Evolutionary conservation across 495 filamentous ascomycete species (phyloP), one percentile per base, ranked within the genome.

Genomic region (Penicillium egyptiacum): DNA sequence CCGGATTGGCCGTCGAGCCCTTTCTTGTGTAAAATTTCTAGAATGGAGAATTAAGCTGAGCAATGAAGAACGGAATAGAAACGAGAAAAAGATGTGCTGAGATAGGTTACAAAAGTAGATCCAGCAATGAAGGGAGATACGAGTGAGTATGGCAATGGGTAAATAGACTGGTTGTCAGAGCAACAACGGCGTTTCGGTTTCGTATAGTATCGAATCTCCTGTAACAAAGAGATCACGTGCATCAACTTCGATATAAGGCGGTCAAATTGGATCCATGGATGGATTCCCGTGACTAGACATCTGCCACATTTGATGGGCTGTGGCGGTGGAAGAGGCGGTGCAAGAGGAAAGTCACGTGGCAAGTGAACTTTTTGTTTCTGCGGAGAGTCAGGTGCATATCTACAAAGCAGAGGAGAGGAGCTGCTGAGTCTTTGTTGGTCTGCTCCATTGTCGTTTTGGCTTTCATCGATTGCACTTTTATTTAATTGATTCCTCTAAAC

Each of bases 81-180:
- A 30, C 48, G 56, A 50, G 44, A 43, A 63, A 60, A 57, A 44
- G 40, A 9, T 14, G 41, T 26, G 43, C 19, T 55, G 50, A 31
- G 26, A 37, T 30, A 17, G 45, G 37, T 47, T 17, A 60, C 45
- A 12, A 57, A 50, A 51, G 66, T 40, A 48, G 66, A 66, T 64
- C 63, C 44, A 64, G 50, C 57, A 64, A 69, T 66, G 63, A 57
- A 69, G 63, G 66, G 63, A 53, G 57, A 28, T 47, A 19, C 43
- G 57, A 59, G 65, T 62, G 52, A 65, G 57, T 45, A 17, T 45
- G 59, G 62, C 48, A 55, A 47, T 25, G 46, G n/a, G 42, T 49
- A 66, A 66, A 63, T 62, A 60, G 39, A 12, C 3, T 4, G 12
- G 63, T 66, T 66, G 60, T 60, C 22, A 46, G 33, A 50, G 52